Conservation (phyloP, 1,284 basidiomycete species). For the Cryptococcus jaspeensis region DNA sequence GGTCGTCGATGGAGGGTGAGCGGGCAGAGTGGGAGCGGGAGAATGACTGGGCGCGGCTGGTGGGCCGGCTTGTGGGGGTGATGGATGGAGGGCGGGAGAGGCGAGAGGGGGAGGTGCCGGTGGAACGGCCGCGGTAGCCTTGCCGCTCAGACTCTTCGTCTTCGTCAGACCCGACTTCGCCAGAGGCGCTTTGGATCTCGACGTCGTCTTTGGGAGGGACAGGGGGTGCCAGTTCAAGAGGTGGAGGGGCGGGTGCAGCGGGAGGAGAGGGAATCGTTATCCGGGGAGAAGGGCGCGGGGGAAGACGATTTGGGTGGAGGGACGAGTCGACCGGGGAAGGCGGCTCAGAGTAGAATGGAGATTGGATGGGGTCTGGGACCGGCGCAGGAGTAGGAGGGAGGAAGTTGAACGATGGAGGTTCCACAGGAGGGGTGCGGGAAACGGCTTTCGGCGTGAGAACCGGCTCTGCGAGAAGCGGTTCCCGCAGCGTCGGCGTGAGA, state of each 20-base stretch:
- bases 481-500: not conserved
- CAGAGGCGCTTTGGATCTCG: constrained; percentile 24
- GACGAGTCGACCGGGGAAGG: constrained; percentile 12
- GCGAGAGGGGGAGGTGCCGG: no score
- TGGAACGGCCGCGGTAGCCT: not conserved
- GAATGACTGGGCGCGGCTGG: no score
- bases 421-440: not conserved
- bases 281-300: constrained; percentile 1
- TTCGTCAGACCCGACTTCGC: constrained; percentile 32
- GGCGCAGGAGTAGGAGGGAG: constrained; percentile 42
- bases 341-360: constrained; percentile 30
- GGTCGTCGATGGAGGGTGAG: constrained; percentile 17
- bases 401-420: constrained; percentile 19
- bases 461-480: not conserved
- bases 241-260: not conserved
- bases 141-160: constrained; percentile 19
- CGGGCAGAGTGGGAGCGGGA: no score
- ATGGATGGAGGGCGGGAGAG: no score
- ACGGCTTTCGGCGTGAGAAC: constrained; percentile 2
- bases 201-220: constrained; percentile 12
- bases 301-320: constrained; percentile 13
- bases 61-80: no score
- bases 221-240: not conserved
- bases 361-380: constrained; percentile 20
- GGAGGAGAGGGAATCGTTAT: not conserved